Base-by-base conservation (phyloP, 345 rosid genomes). In the Leavenworthia alabamica region DNA sequence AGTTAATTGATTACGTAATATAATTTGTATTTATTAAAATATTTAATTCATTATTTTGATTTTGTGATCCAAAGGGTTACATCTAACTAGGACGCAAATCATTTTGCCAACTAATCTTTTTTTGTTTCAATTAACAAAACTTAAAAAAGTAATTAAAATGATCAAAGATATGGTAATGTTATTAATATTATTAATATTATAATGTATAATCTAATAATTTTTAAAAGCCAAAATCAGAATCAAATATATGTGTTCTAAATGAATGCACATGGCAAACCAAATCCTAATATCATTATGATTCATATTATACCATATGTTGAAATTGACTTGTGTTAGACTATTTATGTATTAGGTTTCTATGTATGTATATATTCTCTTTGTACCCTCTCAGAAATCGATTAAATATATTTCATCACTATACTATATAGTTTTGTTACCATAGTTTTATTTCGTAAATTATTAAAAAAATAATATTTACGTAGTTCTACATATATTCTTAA, bases 241-340 rank as follows among this genome's bases (percentile, higher is more conserved):
- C 65, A 40, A 19, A 59, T 31, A 4, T 40, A 8, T 42, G 32
- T 33, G 51, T 19, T 60, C 16, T 16, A 33, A 51, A 32, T 17
- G 36, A 39, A 43, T 43, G 61, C 67, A 68, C 73, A 60, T 68
- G 66, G 67, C 17, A 60, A 48, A 68, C 73, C 67, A 52, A 52
- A 68, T 68, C 62, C 61, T 43, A 68, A 52, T 60, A 53, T 26
- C 61, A 53, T 44, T 35, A 69, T 69, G 56, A 61, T 33, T 40
- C 44, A 28, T 48, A 33, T 27, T 36, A 14, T 57, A 67, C 50
- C 72, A 48, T 56, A 39, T 57, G 42, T 57, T 57, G 58, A 57
- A 31, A 39, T 4, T 57, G 66, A 59, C 56, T 62, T 49, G 15
- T 60, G 56, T 54, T 70, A 53, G 33, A 69, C 62, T 43, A 33